Evolutionary conservation across 192 early-diverging fungal genomes (phyloP), one percentile per base, ranked within the genome.

Genomic region (Chytriomyces sp.): DNA sequence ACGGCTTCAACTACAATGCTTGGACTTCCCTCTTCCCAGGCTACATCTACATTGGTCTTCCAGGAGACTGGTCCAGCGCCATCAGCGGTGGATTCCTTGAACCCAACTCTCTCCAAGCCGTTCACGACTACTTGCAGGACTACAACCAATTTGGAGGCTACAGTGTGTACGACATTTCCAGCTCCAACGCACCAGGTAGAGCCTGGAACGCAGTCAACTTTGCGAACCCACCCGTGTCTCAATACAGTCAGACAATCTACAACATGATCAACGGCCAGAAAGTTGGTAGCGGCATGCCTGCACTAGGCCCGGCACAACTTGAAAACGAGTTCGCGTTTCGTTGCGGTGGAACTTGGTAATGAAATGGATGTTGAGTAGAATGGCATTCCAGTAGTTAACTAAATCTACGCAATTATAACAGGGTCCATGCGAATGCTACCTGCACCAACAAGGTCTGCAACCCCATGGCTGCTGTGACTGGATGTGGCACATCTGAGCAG

Each of bases 61-160:
- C 69, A 71, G 69, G 69, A 57, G 50, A 48, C 7, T 59, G 49
- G 50, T 10, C 35, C 47, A 57, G 49, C 28, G 69, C 69, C 28
- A 71, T 71, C 20, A 48, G 44, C 16, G 69, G 69, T 71, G 69
- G 69, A 48, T 71, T 71, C 53, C 28, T 71, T 35, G 35, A 72
- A 2, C 26, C 69, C n/a, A 35, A 24, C 20, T 9, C 11, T 11
- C 28, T 72, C 23, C 53, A 53, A 61, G 69, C 69, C 11, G 69
- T 68, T 44, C 9, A 23, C 11, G 26, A 35, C 18, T 8, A 47
- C 13, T 13, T 68, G 16, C 16, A 63, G 61, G 11, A 45, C 20
- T 57, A 73, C 45, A 18, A 18, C 13, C 72, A 73, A 59, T 73
- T 73, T 62, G 57, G 8, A 10, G 72, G 72, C 44, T 9, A 63